Percentiles rank a stretch among this genome's conserved stretches.
Conservation (phyloP, 2,329 filamentous ascomycete genomes). For the Boeremia lycopersici region DNA sequence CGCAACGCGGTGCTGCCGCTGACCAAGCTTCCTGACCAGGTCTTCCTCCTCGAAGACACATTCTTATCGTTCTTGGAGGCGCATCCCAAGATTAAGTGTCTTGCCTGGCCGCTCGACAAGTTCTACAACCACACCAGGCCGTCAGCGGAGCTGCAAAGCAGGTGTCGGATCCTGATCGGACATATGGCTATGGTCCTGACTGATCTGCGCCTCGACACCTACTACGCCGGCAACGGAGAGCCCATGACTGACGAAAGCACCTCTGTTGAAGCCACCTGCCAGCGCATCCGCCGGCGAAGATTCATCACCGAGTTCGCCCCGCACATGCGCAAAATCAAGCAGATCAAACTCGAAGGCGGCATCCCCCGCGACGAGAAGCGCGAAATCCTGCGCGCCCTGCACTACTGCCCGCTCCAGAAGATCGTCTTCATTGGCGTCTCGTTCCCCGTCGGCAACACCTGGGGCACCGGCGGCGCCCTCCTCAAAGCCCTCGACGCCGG, state of each 20-base stretch:
- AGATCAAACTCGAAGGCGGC: constrained; percentile 55
- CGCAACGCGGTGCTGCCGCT: constrained; percentile 51
- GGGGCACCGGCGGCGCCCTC: constrained; percentile 47
- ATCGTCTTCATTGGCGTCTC: constrained; percentile 54
- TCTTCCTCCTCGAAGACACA: constrained; percentile 47
- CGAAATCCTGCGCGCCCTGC: constrained; percentile 52
- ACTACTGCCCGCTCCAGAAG: constrained; percentile 51
- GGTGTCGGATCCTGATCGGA: constrained; percentile 42
- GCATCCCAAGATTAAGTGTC: constrained; percentile 51
- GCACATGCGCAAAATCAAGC: constrained; percentile 49
- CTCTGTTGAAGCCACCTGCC: constrained; percentile 21
- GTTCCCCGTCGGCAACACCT: constrained; percentile 53
- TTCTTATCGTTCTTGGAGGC: constrained; percentile 53
- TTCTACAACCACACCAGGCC: constrained; percentile 48
- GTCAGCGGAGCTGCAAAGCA: constrained; percentile 29
- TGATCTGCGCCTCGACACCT: constrained; percentile 52
- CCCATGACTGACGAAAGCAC: constrained; percentile 36
- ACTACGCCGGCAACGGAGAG: constrained; percentile 38
- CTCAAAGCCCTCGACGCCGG: constrained; percentile 39
- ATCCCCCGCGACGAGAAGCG: constrained; percentile 55
- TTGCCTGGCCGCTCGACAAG: constrained; percentile 55
- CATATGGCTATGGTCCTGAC: constrained; percentile 49
- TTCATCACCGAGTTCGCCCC: constrained; percentile 53
- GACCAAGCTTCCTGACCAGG: constrained; percentile 42
- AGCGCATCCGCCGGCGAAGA: constrained; percentile 38